Percentiles rank a stretch among this genome's conserved stretches.
Conservation (phyloP, 2,329 filamentous ascomycete species). For the Periconia sp. region DNA sequence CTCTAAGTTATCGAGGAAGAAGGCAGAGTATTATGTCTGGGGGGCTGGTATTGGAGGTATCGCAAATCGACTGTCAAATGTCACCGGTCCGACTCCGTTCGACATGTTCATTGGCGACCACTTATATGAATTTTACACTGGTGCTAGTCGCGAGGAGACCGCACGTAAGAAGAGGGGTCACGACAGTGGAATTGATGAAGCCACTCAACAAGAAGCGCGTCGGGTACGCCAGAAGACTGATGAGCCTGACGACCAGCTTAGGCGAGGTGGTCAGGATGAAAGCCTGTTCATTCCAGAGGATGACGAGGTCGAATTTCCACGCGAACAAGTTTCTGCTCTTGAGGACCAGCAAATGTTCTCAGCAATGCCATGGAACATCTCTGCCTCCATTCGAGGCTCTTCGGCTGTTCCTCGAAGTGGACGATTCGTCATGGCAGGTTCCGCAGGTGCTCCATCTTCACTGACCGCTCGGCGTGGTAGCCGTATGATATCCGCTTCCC, state of each 20-base stretch:
- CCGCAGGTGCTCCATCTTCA: constrained; percentile 40
- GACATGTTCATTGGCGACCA: constrained; percentile 63
- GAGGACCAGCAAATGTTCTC: constrained; percentile 70
- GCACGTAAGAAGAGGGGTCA: constrained; percentile 40
- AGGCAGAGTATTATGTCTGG: constrained; percentile 67
- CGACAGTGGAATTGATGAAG: constrained; percentile 42
- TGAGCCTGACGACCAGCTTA: constrained; percentile 40
- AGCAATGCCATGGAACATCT: constrained; percentile 73
- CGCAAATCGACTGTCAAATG: constrained; percentile 53
- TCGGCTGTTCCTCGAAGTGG: constrained; percentile 47
- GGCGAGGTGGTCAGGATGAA: constrained; percentile 45
- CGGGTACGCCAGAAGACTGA: constrained; percentile 39
- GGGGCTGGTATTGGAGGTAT: constrained; percentile 63
- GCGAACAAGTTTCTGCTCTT: constrained; percentile 70
- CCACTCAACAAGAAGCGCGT: constrained; percentile 39
- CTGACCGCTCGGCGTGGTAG: constrained; percentile 50
- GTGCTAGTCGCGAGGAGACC: constrained; percentile 34
- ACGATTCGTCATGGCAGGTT: constrained; percentile 49
- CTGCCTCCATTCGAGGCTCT: constrained; percentile 61
- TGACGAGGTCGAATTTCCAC: constrained; percentile 69
- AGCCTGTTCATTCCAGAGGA: constrained; percentile 30
- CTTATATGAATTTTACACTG: constrained; percentile 58
- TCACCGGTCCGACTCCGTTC: constrained; percentile 58
- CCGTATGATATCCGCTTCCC: constrained; percentile 65
- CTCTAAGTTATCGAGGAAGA: constrained; percentile 62